Conservation (phyloP, 2,329 filamentous ascomycete genomes). For the Colletotrichum scovillei region DNA sequence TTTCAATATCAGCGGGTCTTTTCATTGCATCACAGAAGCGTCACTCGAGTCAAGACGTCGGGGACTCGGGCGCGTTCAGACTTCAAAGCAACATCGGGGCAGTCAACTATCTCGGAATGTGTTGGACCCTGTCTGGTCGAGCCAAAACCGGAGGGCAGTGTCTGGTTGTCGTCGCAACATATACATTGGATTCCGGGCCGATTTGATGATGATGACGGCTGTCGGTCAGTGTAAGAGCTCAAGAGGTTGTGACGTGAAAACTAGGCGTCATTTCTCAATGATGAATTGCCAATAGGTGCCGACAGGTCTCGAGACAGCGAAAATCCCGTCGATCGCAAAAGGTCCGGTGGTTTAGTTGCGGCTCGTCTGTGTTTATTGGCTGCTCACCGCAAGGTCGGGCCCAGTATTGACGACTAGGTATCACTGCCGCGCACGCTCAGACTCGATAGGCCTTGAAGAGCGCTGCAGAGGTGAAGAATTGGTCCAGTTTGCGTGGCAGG, state of each 20-base stretch:
- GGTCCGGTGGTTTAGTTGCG: slow-evolving; percentile 1
- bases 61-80: no score
- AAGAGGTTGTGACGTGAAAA: slow-evolving; percentile 1
- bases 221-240: not conserved
- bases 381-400: not conserved
- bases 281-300: not conserved
- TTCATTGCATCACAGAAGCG: slow-evolving; percentile 10
- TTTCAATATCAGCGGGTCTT: not conserved
- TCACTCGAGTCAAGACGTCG: not conserved
- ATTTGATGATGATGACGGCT: not conserved
- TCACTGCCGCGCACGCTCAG: not conserved
- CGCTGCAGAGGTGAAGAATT: slow-evolving; percentile 1
- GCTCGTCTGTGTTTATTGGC: not conserved
- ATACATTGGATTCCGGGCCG: not conserved
- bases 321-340: slow-evolving; percentile 4
- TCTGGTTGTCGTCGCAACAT: not conserved
- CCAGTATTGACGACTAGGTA: not conserved
- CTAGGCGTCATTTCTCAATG: not conserved
- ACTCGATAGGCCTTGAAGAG: not conserved
- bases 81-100: not conserved
- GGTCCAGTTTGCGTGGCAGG: slow-evolving; percentile 24
- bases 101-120: not conserved
- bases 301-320: not conserved
- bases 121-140: not conserved
- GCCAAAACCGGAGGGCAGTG: not conserved